Conservation (phyloP, 2,329 filamentous ascomycete genomes). For the Chaetomium strumarium region DNA sequence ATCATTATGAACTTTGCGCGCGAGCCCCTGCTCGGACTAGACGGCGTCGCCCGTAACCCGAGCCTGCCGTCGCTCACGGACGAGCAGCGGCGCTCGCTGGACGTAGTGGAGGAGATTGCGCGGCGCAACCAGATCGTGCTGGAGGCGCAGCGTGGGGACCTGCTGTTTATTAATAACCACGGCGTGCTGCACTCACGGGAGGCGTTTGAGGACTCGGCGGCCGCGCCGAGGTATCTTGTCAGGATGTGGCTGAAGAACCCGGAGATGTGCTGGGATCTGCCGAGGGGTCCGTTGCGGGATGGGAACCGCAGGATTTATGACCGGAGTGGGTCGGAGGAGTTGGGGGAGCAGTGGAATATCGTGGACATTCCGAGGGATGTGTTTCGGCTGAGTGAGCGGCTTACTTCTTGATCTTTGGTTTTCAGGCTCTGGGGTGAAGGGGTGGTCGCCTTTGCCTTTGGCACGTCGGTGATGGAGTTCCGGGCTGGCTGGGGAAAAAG, state of each 20-base stretch:
- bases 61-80: conserved; percentile 43
- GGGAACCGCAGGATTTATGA: conserved; percentile 21
- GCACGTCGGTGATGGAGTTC: too few relatives aligned
- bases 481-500: background rate
- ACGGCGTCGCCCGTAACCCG: conserved; percentile 43
- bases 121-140: conserved; percentile 48
- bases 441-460: too few relatives aligned
- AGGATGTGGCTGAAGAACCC: conserved; percentile 45
- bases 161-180: conserved; percentile 61
- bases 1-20: conserved; percentile 55
- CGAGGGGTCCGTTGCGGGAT: conserved; percentile 11
- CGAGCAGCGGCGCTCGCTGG: conserved; percentile 48
- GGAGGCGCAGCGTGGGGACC: conserved; percentile 48
- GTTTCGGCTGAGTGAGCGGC: conserved; percentile 22
- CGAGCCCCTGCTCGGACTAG: conserved; percentile 47
- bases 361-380: conserved; percentile 18
- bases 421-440: background rate
- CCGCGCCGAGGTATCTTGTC: conserved; percentile 50
- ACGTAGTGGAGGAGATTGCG: conserved; percentile 50
- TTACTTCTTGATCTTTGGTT: conserved; percentile 17
- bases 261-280: conserved; percentile 19
- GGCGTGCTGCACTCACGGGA: conserved; percentile 55
- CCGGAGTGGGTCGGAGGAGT: conserved; percentile 15
- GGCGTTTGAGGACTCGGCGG: conserved; percentile 45
- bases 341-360: conserved; percentile 22